Evolutionary conservation across 345 rosid species (phyloP).

Genomic region (Capsella bursapastoris): DNA sequence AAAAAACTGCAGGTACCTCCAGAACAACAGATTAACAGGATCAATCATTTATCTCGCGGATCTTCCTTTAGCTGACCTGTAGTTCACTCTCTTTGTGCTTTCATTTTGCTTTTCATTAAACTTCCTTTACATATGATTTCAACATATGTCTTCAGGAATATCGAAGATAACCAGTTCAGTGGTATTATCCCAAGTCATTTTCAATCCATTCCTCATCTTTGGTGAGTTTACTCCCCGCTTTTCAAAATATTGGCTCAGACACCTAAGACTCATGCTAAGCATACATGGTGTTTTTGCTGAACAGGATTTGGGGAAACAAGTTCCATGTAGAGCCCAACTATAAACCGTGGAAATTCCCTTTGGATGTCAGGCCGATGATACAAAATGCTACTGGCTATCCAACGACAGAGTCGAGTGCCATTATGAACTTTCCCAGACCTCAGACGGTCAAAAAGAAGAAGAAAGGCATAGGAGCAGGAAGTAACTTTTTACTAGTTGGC

Average conservation of each 20-base stretch:
- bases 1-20: conserved; percentile 67
- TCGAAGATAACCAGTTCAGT: conserved; percentile 77
- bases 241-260: conserved; percentile 13
- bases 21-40: conserved; percentile 86
- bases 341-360: conserved; percentile 83
- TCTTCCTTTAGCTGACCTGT: conserved; percentile 82
- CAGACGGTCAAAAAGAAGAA: conserved; percentile 49
- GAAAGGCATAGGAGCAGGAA: conserved; percentile 60
- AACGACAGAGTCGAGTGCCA: conserved; percentile 72
- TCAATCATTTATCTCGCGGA: conserved; percentile 77
- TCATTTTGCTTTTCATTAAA: conserved; percentile 28
- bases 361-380: conserved; percentile 48
- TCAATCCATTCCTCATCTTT: conserved; percentile 77
- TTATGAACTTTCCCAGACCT: conserved; percentile 59
- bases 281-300: conserved; percentile 31
- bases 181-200: conserved; percentile 84
- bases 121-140: conserved; percentile 41
- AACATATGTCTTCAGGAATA: conserved; percentile 60
- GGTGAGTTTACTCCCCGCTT: conserved; percentile 50
- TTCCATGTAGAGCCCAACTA: conserved; percentile 60
- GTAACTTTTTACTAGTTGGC: conserved; percentile 59
- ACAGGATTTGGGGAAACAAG: conserved; percentile 82
- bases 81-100: conserved; percentile 34
- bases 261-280: conserved; percentile 10
- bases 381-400: conserved; percentile 66